A percentile compares a stretch with the other conserved stretches of the same genome.
These are phyloP conservation scores for Aspergillus taichungensis DNA, from an alignment of 495 filamentous ascomycete genomes.

Conservation along the genomic window DNA sequence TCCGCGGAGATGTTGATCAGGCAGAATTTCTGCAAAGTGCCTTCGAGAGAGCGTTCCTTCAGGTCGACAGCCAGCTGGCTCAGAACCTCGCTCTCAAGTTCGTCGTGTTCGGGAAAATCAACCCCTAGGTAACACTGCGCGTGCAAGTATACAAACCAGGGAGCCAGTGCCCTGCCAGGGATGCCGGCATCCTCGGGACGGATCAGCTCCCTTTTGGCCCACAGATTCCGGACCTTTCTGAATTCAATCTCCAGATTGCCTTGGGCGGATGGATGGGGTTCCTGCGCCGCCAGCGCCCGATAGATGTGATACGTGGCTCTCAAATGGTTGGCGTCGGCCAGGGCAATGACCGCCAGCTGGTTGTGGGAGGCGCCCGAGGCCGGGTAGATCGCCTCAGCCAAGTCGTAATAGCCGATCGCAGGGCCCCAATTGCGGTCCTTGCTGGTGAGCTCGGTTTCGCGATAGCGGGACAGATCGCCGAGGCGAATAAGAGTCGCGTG, in stretches of 20 bases:
- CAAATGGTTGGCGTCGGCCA: slow-evolving; percentile 66
- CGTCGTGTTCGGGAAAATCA: slow-evolving; percentile 64
- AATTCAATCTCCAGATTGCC: slow-evolving; percentile 76
- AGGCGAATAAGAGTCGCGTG: slow-evolving; percentile 77
- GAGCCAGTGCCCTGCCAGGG: slow-evolving; percentile 48
- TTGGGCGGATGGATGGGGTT: slow-evolving; percentile 63
- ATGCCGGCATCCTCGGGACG: slow-evolving; percentile 42
- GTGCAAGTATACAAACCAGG: slow-evolving; percentile 84
- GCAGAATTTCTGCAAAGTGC: slow-evolving; percentile 66
- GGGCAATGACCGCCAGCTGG: slow-evolving; percentile 77
- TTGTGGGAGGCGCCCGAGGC: slow-evolving; percentile 75
- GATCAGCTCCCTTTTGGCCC: slow-evolving; percentile 51
- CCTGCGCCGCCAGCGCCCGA: slow-evolving; percentile 60
- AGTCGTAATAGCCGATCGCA: slow-evolving; percentile 74
- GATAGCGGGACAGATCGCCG: slow-evolving; percentile 87
- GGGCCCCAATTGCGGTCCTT: slow-evolving; percentile 70
- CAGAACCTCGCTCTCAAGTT: slow-evolving; percentile 79
- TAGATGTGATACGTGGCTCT: slow-evolving; percentile 84
- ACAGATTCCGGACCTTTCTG: slow-evolving; percentile 55
- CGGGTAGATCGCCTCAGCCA: slow-evolving; percentile 73
- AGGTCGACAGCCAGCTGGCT: slow-evolving; percentile 64
- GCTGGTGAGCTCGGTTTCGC: slow-evolving; percentile 56
- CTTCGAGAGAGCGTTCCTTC: slow-evolving; percentile 58
- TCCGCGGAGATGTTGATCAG: slow-evolving; percentile 82
- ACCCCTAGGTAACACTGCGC: slow-evolving; percentile 69